phyloP scores from a whole-genome alignment of 768 basidiomycete genomes.

The Lactifluus echinatus region DNA sequence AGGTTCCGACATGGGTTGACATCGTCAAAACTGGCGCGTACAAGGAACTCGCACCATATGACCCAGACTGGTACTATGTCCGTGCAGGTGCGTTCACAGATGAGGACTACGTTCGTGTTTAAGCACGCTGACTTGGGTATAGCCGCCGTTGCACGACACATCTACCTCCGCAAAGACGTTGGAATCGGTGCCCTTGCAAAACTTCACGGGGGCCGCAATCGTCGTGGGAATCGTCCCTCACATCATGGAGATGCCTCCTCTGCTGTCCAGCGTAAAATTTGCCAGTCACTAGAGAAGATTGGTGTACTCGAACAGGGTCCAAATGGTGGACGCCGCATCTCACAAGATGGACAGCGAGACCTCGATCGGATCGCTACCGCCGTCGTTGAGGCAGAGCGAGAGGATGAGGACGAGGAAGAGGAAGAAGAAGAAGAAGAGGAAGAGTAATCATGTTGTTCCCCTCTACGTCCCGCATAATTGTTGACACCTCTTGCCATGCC shows the following conservation, averaged over 20 bases:
- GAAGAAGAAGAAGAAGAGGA: conserved; percentile 51
- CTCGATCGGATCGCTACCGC: conserved; percentile 90
- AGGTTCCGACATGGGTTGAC: conserved; percentile 98
- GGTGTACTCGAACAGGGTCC: conserved; percentile 91
- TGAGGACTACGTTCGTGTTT: not conserved
- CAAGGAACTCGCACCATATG: conserved; percentile 98
- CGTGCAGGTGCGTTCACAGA: conserved; percentile 70
- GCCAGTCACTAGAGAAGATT: conserved; percentile 97
- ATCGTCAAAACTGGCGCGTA: conserved; percentile 95
- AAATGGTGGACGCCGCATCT: conserved; percentile 92
- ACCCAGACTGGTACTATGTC: conserved; percentile 99
- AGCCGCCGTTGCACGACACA: conserved; percentile 98
- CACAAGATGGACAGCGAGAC: conserved; percentile 94
- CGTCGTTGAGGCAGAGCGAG: conserved; percentile 69
- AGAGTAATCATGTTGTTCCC: conserved; percentile 8
- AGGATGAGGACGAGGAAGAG: conserved; percentile 67
- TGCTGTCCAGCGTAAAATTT: conserved; percentile 88
- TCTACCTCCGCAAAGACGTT: conserved; percentile 97
- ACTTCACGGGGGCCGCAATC: conserved; percentile 93
- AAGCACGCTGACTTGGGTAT: not conserved
- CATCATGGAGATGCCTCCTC: conserved; percentile 85
- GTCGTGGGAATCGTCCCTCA: conserved; percentile 93
- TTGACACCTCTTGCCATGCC: not conserved
- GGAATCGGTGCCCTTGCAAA: conserved; percentile 90
- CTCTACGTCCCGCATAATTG: conserved; percentile 7